Conservation (phyloP, 192 early-diverging fungal species). For the Coemansia sp. region DNA sequence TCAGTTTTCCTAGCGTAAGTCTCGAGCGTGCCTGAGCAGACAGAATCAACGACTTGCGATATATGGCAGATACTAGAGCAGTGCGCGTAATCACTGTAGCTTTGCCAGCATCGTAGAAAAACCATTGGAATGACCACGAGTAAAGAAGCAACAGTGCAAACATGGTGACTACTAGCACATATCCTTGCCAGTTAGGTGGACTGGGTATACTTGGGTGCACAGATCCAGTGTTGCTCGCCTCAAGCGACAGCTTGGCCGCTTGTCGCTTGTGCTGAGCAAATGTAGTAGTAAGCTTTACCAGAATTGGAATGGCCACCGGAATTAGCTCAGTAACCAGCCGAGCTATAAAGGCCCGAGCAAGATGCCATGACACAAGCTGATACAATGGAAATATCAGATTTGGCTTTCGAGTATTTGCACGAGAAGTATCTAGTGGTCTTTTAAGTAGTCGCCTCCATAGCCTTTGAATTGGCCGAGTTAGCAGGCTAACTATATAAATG, state of each 20-base stretch:
- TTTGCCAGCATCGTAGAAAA: slow-evolving; percentile 46
- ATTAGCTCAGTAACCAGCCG: slow-evolving; percentile 40
- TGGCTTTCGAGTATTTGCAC: background rate
- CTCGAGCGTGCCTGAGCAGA: slow-evolving; percentile 48
- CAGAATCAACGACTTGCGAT: slow-evolving; percentile 61
- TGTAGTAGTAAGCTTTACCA: slow-evolving; percentile 39
- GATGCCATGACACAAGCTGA: slow-evolving; percentile 24
- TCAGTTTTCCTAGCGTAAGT: slow-evolving; percentile 36
- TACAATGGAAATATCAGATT: slow-evolving; percentile 13
- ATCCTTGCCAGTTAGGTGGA: slow-evolving; percentile 53
- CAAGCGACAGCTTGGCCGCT: slow-evolving; percentile 15
- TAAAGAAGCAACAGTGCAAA: slow-evolving; percentile 45
- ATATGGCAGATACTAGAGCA: slow-evolving; percentile 57
- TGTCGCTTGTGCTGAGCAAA: slow-evolving; percentile 47
- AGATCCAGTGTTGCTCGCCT: background rate
- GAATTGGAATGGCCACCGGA: slow-evolving; percentile 43
- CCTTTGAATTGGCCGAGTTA: background rate
- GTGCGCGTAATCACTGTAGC: slow-evolving; percentile 41
- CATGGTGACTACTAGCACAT: slow-evolving; percentile 46
- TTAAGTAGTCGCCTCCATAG: background rate
- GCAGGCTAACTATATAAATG: background rate
- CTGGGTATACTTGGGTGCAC: background rate
- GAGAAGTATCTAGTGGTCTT: background rate
- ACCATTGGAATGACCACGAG: slow-evolving; percentile 57
- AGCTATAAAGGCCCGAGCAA: slow-evolving; percentile 28